Percentiles rank a stretch among this genome's conserved stretches.
Evolutionary conservation across 331 rosid species (phyloP).

Genomic region (Pyracantha coccinea): DNA sequence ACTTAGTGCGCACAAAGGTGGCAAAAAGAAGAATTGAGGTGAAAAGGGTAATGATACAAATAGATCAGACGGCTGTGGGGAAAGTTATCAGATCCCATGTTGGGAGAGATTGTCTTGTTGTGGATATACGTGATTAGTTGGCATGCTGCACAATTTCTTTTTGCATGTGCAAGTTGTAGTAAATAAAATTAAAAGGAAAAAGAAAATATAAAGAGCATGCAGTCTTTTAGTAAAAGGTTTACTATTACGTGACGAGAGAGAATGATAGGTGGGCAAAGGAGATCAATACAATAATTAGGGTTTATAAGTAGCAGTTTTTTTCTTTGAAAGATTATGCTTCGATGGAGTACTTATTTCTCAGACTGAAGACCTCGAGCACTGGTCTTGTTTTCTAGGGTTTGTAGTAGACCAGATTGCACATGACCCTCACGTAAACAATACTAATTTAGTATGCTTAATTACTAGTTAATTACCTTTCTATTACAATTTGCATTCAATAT

Average conservation of each 20-base stretch:
- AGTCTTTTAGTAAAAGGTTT: neutral
- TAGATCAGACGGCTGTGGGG: neutral
- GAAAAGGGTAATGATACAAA: neutral
- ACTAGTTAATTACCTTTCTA: neutral
- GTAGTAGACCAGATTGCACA: neutral
- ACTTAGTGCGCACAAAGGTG: constrained; percentile 13
- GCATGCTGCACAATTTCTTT: neutral
- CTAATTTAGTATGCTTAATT: neutral
- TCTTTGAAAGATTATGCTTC: neutral
- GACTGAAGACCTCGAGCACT: neutral
- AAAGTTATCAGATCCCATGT: neutral
- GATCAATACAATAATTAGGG: neutral
- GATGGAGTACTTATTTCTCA: neutral
- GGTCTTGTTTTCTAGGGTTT: neutral
- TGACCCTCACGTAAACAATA: neutral
- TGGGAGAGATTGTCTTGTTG: neutral
- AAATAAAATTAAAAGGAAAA: neutral
- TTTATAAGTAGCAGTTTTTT: neutral
- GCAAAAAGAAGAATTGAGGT: constrained; percentile 3
- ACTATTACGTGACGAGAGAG: neutral
- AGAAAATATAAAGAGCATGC: neutral
- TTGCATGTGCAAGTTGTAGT: constrained; percentile 9
- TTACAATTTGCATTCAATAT: neutral
- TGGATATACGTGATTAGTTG: neutral
- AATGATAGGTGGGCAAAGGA: neutral